Percentiles rank a stretch among this genome's conserved stretches.
Evolutionary conservation across 2,329 filamentous ascomycete species (phyloP).

Genomic region (Beauveria australis): DNA sequence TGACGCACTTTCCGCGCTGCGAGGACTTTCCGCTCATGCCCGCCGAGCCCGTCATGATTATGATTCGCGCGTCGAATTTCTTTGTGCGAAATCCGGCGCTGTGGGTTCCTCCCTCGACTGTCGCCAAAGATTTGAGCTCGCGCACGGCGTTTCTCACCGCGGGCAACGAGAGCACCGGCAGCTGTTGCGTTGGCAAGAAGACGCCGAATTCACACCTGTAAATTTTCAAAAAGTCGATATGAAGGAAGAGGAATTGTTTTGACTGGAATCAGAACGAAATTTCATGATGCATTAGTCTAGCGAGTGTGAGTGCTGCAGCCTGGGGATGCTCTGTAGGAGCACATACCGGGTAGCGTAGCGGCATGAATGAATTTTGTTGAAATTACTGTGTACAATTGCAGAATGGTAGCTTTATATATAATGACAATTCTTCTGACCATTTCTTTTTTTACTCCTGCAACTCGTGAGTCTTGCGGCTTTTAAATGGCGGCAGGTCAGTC

Average conservation of each 20-base stretch:
- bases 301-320: not conserved
- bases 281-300: not conserved
- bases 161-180: not conserved
- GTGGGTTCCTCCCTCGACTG: conserved; percentile 38
- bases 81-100: conserved; percentile 43
- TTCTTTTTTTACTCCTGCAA: too few relatives aligned
- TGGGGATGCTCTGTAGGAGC: not conserved
- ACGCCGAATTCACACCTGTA: conserved; percentile 15
- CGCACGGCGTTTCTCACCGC: conserved; percentile 13
- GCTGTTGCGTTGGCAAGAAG: conserved; percentile 12
- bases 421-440: not conserved
- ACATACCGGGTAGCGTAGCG: not conserved
- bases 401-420: not conserved
- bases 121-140: conserved; percentile 24
- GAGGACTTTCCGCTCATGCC: conserved; percentile 66
- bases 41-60: conserved; percentile 44
- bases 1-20: conserved; percentile 53
- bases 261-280: not conserved
- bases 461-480: too few relatives aligned
- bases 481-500: too few relatives aligned
- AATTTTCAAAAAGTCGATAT: not conserved
- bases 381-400: not conserved
- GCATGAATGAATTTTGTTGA: not conserved
- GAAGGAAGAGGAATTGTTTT: not conserved
- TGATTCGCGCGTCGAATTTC: conserved; percentile 43